Percentiles rank a stretch among this genome's conserved stretches.
Evolutionary conservation across 2,329 filamentous ascomycete genomes (phyloP).

Genomic region (Coleophoma eucalyptorum): DNA sequence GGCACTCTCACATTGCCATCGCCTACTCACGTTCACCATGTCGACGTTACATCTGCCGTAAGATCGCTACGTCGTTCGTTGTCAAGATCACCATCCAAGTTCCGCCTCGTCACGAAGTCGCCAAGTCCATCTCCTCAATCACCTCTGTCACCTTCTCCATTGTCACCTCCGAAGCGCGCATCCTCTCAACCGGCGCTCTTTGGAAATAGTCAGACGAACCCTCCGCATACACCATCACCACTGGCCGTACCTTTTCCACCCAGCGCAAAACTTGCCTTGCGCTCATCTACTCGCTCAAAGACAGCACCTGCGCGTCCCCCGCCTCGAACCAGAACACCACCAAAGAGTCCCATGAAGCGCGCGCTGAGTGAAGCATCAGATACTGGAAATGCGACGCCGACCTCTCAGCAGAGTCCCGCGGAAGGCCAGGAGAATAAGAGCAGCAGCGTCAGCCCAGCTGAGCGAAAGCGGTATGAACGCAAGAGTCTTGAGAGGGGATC

Average conservation of each 20-base stretch:
- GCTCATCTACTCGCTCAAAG: conserved; percentile 58
- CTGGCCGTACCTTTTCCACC: conserved; percentile 63
- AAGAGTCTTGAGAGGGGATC: conserved; percentile 45
- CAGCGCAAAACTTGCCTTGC: conserved; percentile 62
- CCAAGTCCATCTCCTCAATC: conserved; percentile 45
- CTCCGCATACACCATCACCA: conserved; percentile 43
- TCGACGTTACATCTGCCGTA: conserved; percentile 78
- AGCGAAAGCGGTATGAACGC: conserved; percentile 42
- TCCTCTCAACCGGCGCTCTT: conserved; percentile 47
- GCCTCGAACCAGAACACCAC: conserved; percentile 65
- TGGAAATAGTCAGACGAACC: conserved; percentile 13
- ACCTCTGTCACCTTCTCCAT: conserved; percentile 54
- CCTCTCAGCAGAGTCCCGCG: conserved; percentile 10
- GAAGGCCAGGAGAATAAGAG: conserved; percentile 38
- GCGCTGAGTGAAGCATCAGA: conserved; percentile 64
- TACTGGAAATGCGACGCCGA: conserved; percentile 62
- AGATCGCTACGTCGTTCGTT: conserved; percentile 82
- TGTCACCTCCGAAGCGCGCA: conserved; percentile 40
- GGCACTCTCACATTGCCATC: conserved; percentile 85
- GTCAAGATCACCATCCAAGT: conserved; percentile 92
- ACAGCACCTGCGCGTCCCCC: conserved; percentile 50
- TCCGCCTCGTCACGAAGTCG: conserved; percentile 54
- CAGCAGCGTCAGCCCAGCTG: conserved; percentile 33
- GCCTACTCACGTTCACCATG: conserved; percentile 76
- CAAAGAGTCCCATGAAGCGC: conserved; percentile 78